Evolutionary conservation across 1,139 yeast genomes (phyloP).

Genomic region (Yamadazyma conglobata): DNA sequence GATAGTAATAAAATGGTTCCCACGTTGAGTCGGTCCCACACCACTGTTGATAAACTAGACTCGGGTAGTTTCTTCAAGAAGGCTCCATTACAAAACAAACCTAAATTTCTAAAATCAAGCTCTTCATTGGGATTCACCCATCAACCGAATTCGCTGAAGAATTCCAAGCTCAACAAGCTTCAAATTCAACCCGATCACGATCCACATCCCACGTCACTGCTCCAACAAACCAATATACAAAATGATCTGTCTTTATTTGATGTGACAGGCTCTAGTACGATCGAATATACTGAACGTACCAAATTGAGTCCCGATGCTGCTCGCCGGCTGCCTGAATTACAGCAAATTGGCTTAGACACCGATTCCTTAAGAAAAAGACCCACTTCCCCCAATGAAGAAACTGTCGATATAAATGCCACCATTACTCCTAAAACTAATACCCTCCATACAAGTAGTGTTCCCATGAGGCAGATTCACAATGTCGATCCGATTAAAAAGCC

Average conservation of each 20-base stretch:
- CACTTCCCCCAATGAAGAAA: constrained; percentile 4
- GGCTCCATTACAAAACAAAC: constrained; percentile 3
- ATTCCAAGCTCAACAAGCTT: background rate
- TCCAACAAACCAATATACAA: background rate
- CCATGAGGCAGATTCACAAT: constrained; percentile 15
- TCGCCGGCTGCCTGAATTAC: constrained; percentile 16
- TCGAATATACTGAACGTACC: constrained; percentile 8
- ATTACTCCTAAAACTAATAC: constrained; percentile 18
- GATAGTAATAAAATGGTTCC: constrained; percentile 36
- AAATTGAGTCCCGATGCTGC: constrained; percentile 15
- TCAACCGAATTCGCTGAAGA: constrained; percentile 1
- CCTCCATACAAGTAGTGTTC: constrained; percentile 20
- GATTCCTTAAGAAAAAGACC: constrained; percentile 22
- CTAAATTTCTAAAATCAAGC: constrained; percentile 29
- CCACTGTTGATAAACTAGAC: constrained; percentile 19
- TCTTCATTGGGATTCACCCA: constrained; percentile 39
- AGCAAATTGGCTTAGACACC: constrained; percentile 17
- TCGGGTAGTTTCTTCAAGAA: constrained; percentile 3
- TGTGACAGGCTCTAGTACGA: constrained; percentile 5
- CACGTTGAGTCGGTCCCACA: constrained; percentile 31
- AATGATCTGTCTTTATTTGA: constrained; percentile 1
- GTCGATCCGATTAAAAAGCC: constrained; percentile 34
- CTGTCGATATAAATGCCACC: constrained; percentile 14
- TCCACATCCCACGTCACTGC: constrained; percentile 1
- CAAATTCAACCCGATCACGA: constrained; percentile 1